Percentiles rank a stretch among this genome's conserved stretches.
These are phyloP conservation scores for Gentiana macrophylla DNA, from an alignment of 257 asterid species.

Conservation along the genomic window DNA sequence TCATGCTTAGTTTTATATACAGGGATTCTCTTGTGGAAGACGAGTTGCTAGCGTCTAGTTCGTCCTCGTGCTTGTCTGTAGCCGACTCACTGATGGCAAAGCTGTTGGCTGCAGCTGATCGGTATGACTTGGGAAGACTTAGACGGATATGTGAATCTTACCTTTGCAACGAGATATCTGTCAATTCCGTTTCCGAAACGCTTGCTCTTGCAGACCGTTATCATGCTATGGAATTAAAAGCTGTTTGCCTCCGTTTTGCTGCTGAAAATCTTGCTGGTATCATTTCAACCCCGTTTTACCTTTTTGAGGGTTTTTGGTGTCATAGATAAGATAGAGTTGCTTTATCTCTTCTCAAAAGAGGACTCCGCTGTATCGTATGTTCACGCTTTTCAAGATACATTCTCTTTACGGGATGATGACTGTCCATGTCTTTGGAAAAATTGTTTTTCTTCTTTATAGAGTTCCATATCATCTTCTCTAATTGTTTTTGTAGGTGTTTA, in stretches of 20 bases:
- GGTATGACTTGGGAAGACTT: slow-evolving; percentile 73
- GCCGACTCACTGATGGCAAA: slow-evolving; percentile 65
- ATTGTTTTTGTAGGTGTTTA: no score
- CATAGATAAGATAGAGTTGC: no score
- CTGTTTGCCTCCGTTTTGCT: slow-evolving; percentile 89
- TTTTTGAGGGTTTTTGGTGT: no score
- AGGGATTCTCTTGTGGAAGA: slow-evolving; percentile 80
- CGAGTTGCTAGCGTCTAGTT: slow-evolving; percentile 56
- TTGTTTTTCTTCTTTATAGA: no score
- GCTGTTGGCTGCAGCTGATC: slow-evolving; percentile 91
- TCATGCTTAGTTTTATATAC: slow-evolving; percentile 83
- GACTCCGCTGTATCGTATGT: no score
- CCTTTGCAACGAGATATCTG: slow-evolving; percentile 86
- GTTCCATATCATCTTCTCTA: no score
- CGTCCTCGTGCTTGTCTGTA: slow-evolving; percentile 38
- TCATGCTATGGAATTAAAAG: slow-evolving; percentile 73
- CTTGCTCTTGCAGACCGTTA: slow-evolving; percentile 74
- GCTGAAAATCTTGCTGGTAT: slow-evolving; percentile 94
- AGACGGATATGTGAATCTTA: slow-evolving; percentile 79
- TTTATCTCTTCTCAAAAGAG: no score
- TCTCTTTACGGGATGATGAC: no score
- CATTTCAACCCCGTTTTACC: not conserved
- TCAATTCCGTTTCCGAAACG: slow-evolving; percentile 59
- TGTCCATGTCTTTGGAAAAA: no score
- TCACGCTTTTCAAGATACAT: no score